These are phyloP conservation scores for Acanthamoeba polyphaga DNA, from an alignment of 208 protist genomes.

Conservation along the genomic window DNA sequence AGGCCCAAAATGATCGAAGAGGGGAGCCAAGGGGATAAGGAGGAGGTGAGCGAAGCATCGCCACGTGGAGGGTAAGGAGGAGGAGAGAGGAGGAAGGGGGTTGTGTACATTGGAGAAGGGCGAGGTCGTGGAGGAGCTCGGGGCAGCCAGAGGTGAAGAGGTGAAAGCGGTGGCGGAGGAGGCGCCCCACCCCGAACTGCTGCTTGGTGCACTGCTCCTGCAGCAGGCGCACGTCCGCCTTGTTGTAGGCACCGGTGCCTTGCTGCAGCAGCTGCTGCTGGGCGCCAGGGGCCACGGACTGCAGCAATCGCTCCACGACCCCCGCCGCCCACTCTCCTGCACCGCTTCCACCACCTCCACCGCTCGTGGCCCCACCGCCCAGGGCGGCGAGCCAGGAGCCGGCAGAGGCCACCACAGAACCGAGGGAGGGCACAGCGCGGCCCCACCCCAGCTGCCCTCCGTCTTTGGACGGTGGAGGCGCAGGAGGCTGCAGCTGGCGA, in stretches of 20 bases:
- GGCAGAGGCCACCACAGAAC: neutral
- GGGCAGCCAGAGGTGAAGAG: neutral
- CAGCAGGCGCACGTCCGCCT: neutral
- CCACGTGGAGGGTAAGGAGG: too few species aligned
- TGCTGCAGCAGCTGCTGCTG: neutral
- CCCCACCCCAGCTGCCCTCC: neutral
- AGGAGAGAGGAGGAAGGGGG: neutral
- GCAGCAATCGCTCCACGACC: neutral
- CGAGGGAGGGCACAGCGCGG: neutral
- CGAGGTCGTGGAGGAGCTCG: slow-evolving; percentile 4
- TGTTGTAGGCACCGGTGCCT: neutral
- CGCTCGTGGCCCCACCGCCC: neutral
- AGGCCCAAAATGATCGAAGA: neutral
- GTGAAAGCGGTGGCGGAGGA: slow-evolving; percentile 15
- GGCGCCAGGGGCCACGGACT: neutral
- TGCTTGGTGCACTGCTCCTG: slow-evolving; percentile 30
- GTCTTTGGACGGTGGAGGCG: neutral
- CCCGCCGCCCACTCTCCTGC: slow-evolving; percentile 11
- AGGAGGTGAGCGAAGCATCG: too few species aligned
- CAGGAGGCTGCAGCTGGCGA: too few species aligned
- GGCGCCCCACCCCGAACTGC: neutral
- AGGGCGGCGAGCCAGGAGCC: slow-evolving; percentile 8
- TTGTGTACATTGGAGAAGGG: slow-evolving; percentile 3
- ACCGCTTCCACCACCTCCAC: neutral
- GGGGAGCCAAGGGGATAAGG: neutral